These are phyloP conservation scores for Cryptococcus floricola DNA, from an alignment of 1,284 basidiomycete genomes.

Conservation along the genomic window DNA sequence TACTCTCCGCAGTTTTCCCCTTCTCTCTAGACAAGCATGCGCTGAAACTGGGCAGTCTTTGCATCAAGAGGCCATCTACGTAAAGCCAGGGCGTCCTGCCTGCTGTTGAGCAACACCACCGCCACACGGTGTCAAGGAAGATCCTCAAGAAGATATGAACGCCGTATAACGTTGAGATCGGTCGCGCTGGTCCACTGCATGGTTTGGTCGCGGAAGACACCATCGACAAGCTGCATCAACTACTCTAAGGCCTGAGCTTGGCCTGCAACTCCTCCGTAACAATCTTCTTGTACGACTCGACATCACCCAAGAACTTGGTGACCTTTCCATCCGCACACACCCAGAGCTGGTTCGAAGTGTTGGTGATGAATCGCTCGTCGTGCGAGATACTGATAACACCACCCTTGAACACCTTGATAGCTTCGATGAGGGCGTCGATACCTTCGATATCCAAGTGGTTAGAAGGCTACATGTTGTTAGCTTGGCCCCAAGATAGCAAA, in stretches of 20 bases:
- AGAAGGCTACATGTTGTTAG: conserved; percentile 63
- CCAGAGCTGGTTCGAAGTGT: conserved; percentile 51
- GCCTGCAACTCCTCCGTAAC: conserved; percentile 22
- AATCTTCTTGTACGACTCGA: conserved; percentile 82
- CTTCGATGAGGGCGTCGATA: conserved; percentile 90
- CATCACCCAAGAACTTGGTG: conserved; percentile 81
- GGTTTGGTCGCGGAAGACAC: background rate
- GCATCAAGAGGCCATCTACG: no score
- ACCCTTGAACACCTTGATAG: conserved; percentile 87
- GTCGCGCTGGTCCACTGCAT: no score
- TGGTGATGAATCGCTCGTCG: conserved; percentile 89
- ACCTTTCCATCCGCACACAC: conserved; percentile 85
- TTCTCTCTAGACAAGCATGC: no score
- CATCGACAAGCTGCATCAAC: background rate
- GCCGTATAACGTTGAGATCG: no score
- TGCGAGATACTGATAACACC: conserved; percentile 76
- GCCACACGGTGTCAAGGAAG: no score
- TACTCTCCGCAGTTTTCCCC: no score
- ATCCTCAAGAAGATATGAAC: no score
- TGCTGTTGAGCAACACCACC: no score
- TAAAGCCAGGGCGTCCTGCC: no score
- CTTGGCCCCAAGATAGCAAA: background rate
- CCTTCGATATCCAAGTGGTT: conserved; percentile 98
- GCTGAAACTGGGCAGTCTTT: no score
- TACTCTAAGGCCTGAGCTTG: conserved; percentile 16